These are phyloP conservation scores for Exophiala dermatitidis DNA, from an alignment of 2,329 filamentous ascomycete species.

Conservation along the genomic window DNA sequence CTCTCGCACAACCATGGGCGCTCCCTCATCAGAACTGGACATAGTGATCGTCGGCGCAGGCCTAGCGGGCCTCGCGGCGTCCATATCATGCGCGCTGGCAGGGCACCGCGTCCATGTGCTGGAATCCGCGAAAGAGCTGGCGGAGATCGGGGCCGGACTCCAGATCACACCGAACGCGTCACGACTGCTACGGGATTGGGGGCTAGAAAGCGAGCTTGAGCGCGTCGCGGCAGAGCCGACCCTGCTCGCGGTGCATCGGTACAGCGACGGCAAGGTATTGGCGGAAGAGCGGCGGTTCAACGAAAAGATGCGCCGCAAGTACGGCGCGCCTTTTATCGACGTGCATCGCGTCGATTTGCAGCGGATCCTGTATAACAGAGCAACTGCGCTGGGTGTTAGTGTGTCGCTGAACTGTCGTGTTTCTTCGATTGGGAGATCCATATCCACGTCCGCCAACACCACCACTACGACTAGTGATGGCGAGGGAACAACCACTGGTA, in stretches of 20 bases:
- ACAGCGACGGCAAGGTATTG: constrained; percentile 29
- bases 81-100: constrained; percentile 27
- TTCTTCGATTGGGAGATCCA: constrained; percentile 22
- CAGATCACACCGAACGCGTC: constrained; percentile 28
- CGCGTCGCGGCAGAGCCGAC: constrained; percentile 30
- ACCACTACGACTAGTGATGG: no score
- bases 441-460: no score
- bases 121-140: constrained; percentile 26
- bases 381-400: constrained; percentile 36
- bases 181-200: constrained; percentile 21
- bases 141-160: constrained; percentile 26
- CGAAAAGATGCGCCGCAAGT: constrained; percentile 44
- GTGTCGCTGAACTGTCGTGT: constrained; percentile 29
- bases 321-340: constrained; percentile 39
- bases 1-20: neutral
- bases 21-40: neutral
- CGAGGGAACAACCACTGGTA: neutral
- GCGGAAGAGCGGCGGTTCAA: constrained; percentile 48
- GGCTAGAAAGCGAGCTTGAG: constrained; percentile 5
- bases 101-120: constrained; percentile 29
- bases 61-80: constrained; percentile 29
- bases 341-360: constrained; percentile 47
- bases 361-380: constrained; percentile 37
- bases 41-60: constrained; percentile 30
- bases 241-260: constrained; percentile 33